A percentile compares a stretch with the other conserved stretches of the same genome.
Evolutionary conservation across 148 eudicot genomes (phyloP).

Genomic region (Cornus controversa): DNA sequence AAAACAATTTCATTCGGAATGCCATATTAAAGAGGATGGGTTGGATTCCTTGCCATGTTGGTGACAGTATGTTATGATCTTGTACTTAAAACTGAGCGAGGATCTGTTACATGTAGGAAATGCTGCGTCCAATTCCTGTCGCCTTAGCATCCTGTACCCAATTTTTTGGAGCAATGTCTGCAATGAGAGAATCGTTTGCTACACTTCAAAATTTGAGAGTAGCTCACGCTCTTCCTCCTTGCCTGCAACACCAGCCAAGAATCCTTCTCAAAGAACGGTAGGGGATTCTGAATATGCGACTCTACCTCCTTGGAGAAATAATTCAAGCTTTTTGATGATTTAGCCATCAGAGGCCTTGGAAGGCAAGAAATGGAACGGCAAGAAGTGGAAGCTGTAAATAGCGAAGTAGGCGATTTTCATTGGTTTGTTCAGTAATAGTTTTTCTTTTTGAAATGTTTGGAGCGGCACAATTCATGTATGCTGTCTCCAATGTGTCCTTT

Average conservation of each 20-base stretch:
- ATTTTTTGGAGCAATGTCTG: conserved; percentile 97
- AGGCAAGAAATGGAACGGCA: no score
- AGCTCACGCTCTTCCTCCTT: conserved; percentile 52
- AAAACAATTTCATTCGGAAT: background rate
- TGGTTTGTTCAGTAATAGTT: no score
- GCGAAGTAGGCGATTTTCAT: no score
- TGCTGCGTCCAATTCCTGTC: conserved; percentile 98
- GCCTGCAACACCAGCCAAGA: conserved; percentile 45
- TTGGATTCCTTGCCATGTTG: background rate
- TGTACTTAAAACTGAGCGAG: background rate
- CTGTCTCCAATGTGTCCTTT: no score
- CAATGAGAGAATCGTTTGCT: conserved; percentile 98
- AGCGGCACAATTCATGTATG: no score
- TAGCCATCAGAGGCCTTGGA: background rate
- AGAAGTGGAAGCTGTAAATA: no score
- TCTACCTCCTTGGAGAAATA: conserved; percentile 77
- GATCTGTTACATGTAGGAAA: conserved; percentile 48
- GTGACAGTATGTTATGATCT: background rate
- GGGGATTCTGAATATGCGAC: conserved; percentile 68
- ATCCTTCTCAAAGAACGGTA: conserved; percentile 30
- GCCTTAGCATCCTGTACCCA: conserved; percentile 97
- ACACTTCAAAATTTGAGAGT: conserved; percentile 81
- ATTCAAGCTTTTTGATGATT: conserved; percentile 58
- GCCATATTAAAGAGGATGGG: background rate
- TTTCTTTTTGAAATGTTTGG: no score